phyloP scores from a whole-genome alignment of 2,329 filamentous ascomycete species.

The Penicillium crustosum region DNA sequence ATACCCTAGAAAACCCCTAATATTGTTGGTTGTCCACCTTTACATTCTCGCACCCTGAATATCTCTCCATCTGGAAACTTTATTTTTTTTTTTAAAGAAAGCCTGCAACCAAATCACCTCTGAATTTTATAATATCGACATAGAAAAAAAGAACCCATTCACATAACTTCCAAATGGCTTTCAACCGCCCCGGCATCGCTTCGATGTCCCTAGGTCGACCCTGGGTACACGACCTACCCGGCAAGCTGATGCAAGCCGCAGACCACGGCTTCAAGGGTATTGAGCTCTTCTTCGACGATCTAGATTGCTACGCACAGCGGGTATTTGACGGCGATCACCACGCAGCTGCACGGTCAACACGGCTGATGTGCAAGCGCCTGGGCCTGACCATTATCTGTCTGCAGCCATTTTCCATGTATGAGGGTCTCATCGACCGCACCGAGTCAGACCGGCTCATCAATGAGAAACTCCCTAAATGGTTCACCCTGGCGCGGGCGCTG shows the following conservation, averaged over 20 bases:
- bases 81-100: not conserved
- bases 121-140: not conserved
- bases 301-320: conserved; percentile 32
- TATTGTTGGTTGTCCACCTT: not conserved
- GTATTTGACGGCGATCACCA: conserved; percentile 26
- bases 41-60: not conserved
- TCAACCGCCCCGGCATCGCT: conserved; percentile 61
- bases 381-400: conserved; percentile 52
- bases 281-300: conserved; percentile 40
- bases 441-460: conserved; percentile 59
- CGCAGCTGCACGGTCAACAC: conserved; percentile 44
- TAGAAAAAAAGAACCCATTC: not conserved
- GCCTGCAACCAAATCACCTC: not conserved
- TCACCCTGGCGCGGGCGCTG: conserved; percentile 62
- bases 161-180: conserved; percentile 19
- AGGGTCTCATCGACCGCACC: conserved; percentile 65
- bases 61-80: not conserved
- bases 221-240: conserved; percentile 65
- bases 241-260: conserved; percentile 68
- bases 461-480: conserved; percentile 66
- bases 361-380: conserved; percentile 45
- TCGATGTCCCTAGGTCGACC: conserved; percentile 75
- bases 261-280: conserved; percentile 39
- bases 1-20: not conserved
- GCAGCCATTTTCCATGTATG: conserved; percentile 77